These are phyloP conservation scores for Leishmania lainsoni DNA, from an alignment of 208 protist genomes.

Conservation along the genomic window DNA sequence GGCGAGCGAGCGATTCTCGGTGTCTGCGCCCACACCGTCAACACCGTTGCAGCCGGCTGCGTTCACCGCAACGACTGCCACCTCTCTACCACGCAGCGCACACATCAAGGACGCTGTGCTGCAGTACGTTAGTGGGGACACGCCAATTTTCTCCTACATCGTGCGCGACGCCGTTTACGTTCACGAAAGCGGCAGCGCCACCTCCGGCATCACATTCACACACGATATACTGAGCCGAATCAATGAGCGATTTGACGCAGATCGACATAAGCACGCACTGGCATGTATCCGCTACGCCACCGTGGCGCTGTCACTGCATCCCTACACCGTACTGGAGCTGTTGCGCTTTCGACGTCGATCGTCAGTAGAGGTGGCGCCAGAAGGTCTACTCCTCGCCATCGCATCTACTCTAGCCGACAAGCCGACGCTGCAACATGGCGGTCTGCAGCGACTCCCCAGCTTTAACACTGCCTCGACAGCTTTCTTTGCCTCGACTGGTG, in stretches of 20 bases:
- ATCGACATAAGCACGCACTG: slow-evolving; percentile 18
- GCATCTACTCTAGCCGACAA: slow-evolving; percentile 52
- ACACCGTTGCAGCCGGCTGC: not conserved
- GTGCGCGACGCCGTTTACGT: slow-evolving; percentile 38
- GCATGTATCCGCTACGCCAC: slow-evolving; percentile 52
- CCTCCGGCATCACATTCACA: not conserved
- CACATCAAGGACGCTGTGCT: slow-evolving; percentile 18
- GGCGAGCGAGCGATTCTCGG: not conserved
- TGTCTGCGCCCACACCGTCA: not conserved
- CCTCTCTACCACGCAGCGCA: not conserved
- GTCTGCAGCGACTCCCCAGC: slow-evolving; percentile 39
- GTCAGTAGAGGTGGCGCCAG: not conserved
- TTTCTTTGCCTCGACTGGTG: slow-evolving; percentile 24
- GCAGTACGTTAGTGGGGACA: slow-evolving; percentile 11
- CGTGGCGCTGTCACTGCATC: slow-evolving; percentile 71
- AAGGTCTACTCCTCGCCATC: slow-evolving; percentile 35
- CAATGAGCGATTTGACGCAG: slow-evolving; percentile 7
- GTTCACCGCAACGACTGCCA: not conserved
- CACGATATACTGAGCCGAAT: slow-evolving; percentile 25
- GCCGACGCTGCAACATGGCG: slow-evolving; percentile 39
- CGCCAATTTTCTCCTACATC: slow-evolving; percentile 1
- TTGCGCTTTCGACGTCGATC: slow-evolving; percentile 15
- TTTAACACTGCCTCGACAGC: slow-evolving; percentile 18
- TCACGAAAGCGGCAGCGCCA: not conserved
- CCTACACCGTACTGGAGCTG: slow-evolving; percentile 53